phyloP scores from a whole-genome alignment of 139 green algal species.

The Tetradesmus obliquus region DNA sequence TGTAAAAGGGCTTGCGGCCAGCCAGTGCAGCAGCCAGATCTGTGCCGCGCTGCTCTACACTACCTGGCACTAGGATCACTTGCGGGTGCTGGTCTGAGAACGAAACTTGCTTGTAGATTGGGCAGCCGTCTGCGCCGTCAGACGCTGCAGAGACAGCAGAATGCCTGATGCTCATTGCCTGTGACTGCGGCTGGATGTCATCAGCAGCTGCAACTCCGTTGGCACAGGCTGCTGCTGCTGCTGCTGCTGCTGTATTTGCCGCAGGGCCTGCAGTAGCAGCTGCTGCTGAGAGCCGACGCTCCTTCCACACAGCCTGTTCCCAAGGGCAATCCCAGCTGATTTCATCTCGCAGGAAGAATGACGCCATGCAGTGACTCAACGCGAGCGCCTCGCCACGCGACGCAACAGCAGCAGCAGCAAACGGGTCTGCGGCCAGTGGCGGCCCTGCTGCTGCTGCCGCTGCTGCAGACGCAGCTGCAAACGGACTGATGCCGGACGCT shows the following conservation, averaged over 20 bases:
- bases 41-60: conserved; percentile 68
- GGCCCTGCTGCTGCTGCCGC: neutral
- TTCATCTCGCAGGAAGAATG: conserved; percentile 66
- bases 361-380: conserved; percentile 46
- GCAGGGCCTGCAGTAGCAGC: neutral
- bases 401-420: conserved; percentile 32
- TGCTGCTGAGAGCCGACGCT: neutral
- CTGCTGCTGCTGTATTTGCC: conserved; percentile 7
- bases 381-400: neutral
- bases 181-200: neutral
- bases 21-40: conserved; percentile 51
- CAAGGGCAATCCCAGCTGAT: conserved; percentile 65
- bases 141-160: neutral
- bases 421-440: neutral
- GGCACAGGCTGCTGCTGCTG: neutral
- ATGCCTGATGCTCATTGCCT: neutral
- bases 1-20: conserved; percentile 56
- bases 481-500: neutral
- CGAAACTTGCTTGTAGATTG: conserved; percentile 44
- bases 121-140: neutral
- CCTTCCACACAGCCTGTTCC: conserved; percentile 48
- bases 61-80: conserved; percentile 65
- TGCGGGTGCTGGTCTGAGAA: conserved; percentile 18
- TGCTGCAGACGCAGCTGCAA: neutral
- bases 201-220: neutral